phyloP scores from a whole-genome alignment of 179 eudicot species.

The Gypsophila paniculata region DNA sequence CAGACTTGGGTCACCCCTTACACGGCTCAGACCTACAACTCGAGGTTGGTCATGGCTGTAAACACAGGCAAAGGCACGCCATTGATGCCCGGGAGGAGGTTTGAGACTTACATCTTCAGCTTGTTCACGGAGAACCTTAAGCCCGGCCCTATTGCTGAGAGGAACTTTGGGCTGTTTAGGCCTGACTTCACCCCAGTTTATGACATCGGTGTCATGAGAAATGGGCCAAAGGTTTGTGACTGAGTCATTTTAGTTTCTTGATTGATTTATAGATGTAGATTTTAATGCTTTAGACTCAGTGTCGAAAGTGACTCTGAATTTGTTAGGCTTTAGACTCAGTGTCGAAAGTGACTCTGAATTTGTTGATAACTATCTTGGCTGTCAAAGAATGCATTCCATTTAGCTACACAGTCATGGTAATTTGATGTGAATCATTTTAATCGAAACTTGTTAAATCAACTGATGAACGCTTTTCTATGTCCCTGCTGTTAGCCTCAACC shows the following conservation, averaged over 20 bases:
- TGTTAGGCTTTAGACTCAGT: not conserved
- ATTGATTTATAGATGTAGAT: not conserved
- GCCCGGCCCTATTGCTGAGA: constrained; percentile 72
- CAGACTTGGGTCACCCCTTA: constrained; percentile 54
- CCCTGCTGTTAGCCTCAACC: constrained; percentile 24
- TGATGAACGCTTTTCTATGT: not conserved
- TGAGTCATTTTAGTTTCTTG: not conserved
- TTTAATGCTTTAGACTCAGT: not conserved
- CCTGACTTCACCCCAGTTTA: constrained; percentile 77
- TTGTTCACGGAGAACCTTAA: constrained; percentile 78
- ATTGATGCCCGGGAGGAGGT: constrained; percentile 70
- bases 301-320: no score
- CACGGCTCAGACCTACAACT: constrained; percentile 59
- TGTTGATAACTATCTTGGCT: no score
- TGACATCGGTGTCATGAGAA: constrained; percentile 59
- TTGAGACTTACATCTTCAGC: constrained; percentile 68
- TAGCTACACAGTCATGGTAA: no score
- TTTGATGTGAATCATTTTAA: no score
- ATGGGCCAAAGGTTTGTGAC: constrained; percentile 25
- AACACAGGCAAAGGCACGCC: constrained; percentile 69
- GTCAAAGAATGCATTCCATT: no score
- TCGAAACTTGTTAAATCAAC: not conserved
- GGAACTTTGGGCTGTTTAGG: constrained; percentile 74
- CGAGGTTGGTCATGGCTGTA: constrained; percentile 49
- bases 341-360: no score